Conservation (phyloP, 108 stramenopile species). For the Cyclotella baltica region DNA sequence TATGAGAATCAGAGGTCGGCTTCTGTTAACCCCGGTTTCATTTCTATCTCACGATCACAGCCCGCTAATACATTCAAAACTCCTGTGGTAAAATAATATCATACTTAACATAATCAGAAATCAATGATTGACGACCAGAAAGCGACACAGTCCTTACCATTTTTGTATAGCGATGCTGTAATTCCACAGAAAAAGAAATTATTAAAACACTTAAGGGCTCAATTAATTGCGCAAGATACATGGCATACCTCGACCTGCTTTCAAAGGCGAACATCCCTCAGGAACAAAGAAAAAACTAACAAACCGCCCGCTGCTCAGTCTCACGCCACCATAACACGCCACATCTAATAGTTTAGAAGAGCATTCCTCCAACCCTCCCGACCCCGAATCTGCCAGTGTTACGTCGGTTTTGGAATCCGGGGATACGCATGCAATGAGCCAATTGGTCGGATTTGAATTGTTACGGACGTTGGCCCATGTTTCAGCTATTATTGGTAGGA, state of each 20-base stretch:
- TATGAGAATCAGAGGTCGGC: not conserved
- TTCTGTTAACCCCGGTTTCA: slow-evolving; percentile 72
- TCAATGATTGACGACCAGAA: not conserved
- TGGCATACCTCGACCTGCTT: slow-evolving; percentile 55
- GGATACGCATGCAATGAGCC: slow-evolving; percentile 80
- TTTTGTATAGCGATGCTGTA: slow-evolving; percentile 86
- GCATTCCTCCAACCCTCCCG: slow-evolving; percentile 71
- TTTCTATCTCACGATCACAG: slow-evolving; percentile 82
- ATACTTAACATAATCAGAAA: not conserved
- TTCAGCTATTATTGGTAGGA: slow-evolving; percentile 51
- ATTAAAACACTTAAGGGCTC: too few relatives aligned
- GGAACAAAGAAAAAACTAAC: slow-evolving; percentile 73
- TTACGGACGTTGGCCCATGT: slow-evolving; percentile 81
- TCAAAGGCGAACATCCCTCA: slow-evolving; percentile 71
- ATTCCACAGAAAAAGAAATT: too few relatives aligned
- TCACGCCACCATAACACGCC: slow-evolving; percentile 75
- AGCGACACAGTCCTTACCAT: slow-evolving; percentile 52
- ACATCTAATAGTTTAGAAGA: slow-evolving; percentile 51
- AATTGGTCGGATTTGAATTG: slow-evolving; percentile 71
- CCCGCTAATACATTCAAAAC: slow-evolving; percentile 87
- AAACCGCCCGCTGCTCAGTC: slow-evolving; percentile 73
- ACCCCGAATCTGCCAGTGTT: slow-evolving; percentile 67
- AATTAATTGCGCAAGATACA: not conserved
- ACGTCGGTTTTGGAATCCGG: slow-evolving; percentile 81
- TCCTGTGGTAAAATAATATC: slow-evolving; percentile 36